A percentile compares a stretch with the other conserved stretches of the same genome.
These are phyloP conservation scores for Neonectria ditissima DNA, from an alignment of 2,329 filamentous ascomycete species.

Conservation along the genomic window DNA sequence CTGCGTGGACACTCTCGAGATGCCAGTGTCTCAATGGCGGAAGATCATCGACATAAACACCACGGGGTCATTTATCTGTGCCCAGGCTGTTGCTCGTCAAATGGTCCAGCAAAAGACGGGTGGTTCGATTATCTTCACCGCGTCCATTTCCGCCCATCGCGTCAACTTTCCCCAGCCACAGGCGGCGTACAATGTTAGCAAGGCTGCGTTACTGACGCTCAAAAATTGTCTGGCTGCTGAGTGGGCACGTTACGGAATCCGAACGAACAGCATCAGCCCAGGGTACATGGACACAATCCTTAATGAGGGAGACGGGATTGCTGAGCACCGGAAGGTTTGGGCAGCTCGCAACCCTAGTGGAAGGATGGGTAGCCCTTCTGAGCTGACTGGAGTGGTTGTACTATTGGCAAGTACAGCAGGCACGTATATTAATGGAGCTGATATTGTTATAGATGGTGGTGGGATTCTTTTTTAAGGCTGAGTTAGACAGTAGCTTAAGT, in stretches of 20 bases:
- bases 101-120: slow-evolving; percentile 64
- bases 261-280: slow-evolving; percentile 76
- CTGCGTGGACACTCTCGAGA: slow-evolving; percentile 70
- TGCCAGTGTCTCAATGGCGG: slow-evolving; percentile 69
- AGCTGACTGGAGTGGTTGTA: slow-evolving; percentile 71
- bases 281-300: slow-evolving; percentile 83
- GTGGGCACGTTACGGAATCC: slow-evolving; percentile 77
- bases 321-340: slow-evolving; percentile 66
- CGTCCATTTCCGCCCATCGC: slow-evolving; percentile 74
- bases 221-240: slow-evolving; percentile 66
- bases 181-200: slow-evolving; percentile 77
- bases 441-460: slow-evolving; percentile 72
- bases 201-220: slow-evolving; percentile 73
- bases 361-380: slow-evolving; percentile 71
- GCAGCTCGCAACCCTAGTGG: slow-evolving; percentile 69
- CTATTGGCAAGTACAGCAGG: slow-evolving; percentile 69
- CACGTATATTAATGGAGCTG: slow-evolving; percentile 73
- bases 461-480: slow-evolving; percentile 17
- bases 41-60: slow-evolving; percentile 77
- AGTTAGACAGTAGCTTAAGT: too few species aligned
- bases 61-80: slow-evolving; percentile 76
- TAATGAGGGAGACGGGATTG: slow-evolving; percentile 72
- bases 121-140: slow-evolving; percentile 74
- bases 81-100: slow-evolving; percentile 69
- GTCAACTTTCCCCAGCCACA: slow-evolving; percentile 82